Conservation (phyloP, 1,139 yeast genomes). For the Kurtzmaniella quercitrusa region DNA sequence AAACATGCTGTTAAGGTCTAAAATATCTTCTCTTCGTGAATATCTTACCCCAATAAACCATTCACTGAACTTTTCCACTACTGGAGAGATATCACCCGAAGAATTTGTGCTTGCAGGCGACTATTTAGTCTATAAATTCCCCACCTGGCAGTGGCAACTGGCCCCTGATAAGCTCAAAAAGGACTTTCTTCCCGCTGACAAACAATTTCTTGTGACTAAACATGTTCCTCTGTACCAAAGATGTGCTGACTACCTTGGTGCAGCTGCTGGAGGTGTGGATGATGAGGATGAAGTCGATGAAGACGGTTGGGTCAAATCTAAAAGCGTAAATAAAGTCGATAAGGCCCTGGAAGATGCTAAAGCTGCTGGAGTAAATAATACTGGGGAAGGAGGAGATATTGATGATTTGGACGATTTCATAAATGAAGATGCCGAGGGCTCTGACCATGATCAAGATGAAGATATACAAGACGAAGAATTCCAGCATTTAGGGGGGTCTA, state of each 20-base stretch:
- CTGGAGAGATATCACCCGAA: conserved; percentile 93
- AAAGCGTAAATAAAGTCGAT: conserved; percentile 7
- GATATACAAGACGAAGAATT: conserved; percentile 19
- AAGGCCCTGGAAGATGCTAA: conserved; percentile 23
- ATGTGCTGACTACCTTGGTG: conserved; percentile 55
- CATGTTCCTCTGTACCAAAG: conserved; percentile 86
- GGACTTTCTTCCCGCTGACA: conserved; percentile 77
- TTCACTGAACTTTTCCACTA: conserved; percentile 70
- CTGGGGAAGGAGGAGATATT: conserved; percentile 12
- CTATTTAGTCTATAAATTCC: conserved; percentile 82
- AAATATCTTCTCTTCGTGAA: conserved; percentile 81
- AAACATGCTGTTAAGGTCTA: conserved; percentile 53
- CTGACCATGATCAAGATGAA: conserved; percentile 11
- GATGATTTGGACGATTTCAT: conserved; percentile 7
- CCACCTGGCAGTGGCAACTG: conserved; percentile 94
- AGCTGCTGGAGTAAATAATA: conserved; percentile 14
- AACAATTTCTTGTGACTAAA: conserved; percentile 79
- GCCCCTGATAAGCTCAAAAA: conserved; percentile 59
- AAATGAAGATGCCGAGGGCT: conserved; percentile 16
- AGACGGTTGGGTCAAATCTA: conserved; percentile 53
- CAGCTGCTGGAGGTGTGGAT: conserved; percentile 25
- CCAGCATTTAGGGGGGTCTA: conserved; percentile 25
- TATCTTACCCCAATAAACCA: conserved; percentile 88
- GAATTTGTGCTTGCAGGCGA: conserved; percentile 95
- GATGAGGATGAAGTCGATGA: conserved; percentile 28